Percentiles rank a stretch among this genome's conserved stretches.
Conservation (phyloP, 2,329 filamentous ascomycete species). For the Albifimbria verrucaria region DNA sequence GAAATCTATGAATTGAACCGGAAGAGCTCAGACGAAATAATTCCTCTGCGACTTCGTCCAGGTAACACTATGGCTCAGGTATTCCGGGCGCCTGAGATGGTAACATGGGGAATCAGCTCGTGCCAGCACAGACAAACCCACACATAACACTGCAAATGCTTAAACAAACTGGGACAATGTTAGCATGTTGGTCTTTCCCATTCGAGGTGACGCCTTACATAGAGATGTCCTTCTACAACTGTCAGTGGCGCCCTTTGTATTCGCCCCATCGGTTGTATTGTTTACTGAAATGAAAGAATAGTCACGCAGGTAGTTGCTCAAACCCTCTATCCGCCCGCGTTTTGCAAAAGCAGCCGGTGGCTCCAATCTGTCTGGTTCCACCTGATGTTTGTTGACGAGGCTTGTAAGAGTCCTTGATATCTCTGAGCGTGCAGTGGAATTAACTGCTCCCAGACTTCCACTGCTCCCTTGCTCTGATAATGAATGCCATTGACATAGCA, state of each 20-base stretch:
- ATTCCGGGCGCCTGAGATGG: not conserved
- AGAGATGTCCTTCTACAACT: not conserved
- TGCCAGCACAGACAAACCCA: no score
- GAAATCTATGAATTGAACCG: not conserved
- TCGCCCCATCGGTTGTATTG: no score
- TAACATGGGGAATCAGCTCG: no score
- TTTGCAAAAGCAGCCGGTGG: not conserved
- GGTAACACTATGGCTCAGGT: not conserved
- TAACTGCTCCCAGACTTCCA: conserved; percentile 20
- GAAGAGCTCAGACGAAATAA: no score
- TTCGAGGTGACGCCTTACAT: not conserved
- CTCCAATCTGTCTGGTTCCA: not conserved
- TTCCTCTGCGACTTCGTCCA: not conserved
- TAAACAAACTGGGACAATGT: not conserved
- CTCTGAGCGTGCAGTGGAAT: not conserved
- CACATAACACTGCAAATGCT: no score
- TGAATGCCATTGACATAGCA: conserved; percentile 4
- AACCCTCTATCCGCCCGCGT: not conserved
- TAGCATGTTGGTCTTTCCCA: not conserved
- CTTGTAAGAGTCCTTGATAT: not conserved
- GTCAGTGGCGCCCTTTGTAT: no score
- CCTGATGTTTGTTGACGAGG: not conserved
- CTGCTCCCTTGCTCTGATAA: conserved; percentile 17
- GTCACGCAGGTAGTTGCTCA: not conserved
- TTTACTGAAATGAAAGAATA: not conserved